Percentiles rank a stretch among this genome's conserved stretches.
Conservation (phyloP, 768 basidiomycete genomes). For the Lentinula sp. region DNA sequence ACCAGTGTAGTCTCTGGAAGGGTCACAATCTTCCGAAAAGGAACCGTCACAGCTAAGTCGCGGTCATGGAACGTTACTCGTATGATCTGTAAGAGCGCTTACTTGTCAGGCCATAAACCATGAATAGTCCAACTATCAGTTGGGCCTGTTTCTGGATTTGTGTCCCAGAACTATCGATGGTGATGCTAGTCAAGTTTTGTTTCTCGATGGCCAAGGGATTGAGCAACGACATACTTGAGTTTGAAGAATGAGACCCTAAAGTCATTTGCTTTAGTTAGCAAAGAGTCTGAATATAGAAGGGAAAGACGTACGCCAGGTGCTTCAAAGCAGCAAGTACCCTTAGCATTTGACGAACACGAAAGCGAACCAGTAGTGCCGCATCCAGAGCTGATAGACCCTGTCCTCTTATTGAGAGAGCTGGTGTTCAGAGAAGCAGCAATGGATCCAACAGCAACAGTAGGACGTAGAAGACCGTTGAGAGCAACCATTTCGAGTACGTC, state of each 20-base stretch:
- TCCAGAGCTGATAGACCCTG: slow-evolving; percentile 31
- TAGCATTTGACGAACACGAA: slow-evolving; percentile 46
- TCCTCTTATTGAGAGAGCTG: slow-evolving; percentile 2
- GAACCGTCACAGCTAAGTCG: slow-evolving; percentile 47
- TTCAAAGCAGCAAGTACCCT: slow-evolving; percentile 60
- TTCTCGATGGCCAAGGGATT: not conserved
- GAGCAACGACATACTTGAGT: slow-evolving; percentile 30
- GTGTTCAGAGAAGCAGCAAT: not conserved
- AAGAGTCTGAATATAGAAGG: not conserved
- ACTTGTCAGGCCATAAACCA: slow-evolving; percentile 67
- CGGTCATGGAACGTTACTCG: not conserved
- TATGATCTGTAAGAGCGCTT: slow-evolving; percentile 9
- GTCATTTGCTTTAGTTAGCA: slow-evolving; percentile 1
- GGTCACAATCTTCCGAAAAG: slow-evolving; percentile 34
- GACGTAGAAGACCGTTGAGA: not conserved
- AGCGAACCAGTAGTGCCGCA: slow-evolving; percentile 41
- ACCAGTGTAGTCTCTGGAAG: slow-evolving; percentile 37
- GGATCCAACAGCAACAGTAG: not conserved
- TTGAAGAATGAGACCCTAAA: slow-evolving; percentile 55
- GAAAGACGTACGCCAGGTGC: slow-evolving; percentile 46
- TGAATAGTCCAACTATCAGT: slow-evolving; percentile 69
- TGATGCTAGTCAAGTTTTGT: not conserved
- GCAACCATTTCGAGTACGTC: not conserved
- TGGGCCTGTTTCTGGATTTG: slow-evolving; percentile 55
- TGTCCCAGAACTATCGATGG: slow-evolving; percentile 63